Evolutionary conservation across 306 rosid genomes (phyloP).

Genomic region (Cicer judaicum): DNA sequence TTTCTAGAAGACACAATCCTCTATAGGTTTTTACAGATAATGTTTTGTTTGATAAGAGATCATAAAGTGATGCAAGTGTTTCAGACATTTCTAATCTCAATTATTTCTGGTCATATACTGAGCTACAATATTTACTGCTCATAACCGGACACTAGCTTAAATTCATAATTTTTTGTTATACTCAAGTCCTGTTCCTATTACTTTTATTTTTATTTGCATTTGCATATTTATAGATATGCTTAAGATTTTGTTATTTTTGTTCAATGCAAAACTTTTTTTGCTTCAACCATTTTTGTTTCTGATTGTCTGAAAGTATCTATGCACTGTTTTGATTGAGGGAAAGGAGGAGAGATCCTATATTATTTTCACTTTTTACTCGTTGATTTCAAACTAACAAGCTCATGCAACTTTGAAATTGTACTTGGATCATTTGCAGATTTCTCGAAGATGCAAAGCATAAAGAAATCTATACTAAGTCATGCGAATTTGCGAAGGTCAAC

Average conservation of each 20-base stretch:
- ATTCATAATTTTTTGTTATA: background rate
- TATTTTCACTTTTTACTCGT: constrained; percentile 11
- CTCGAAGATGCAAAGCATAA: constrained; percentile 66
- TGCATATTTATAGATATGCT: constrained; percentile 12
- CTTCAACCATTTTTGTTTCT: constrained; percentile 12
- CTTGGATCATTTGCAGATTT: constrained; percentile 36
- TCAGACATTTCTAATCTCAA: constrained; percentile 18
- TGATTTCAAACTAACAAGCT: background rate
- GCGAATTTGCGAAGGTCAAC: constrained; percentile 54
- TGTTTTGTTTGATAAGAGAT: constrained; percentile 27
- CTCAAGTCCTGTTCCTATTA: background rate
- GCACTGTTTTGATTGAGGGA: constrained; percentile 33
- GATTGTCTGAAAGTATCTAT: background rate
- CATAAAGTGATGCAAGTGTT: constrained; percentile 12
- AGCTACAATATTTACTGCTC: constrained; percentile 20
- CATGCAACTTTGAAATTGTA: background rate
- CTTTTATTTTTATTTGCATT: background rate
- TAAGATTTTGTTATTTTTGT: background rate
- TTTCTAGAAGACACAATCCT: constrained; percentile 20
- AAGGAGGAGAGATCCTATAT: background rate
- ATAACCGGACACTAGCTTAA: constrained; percentile 26
- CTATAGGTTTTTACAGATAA: constrained; percentile 7
- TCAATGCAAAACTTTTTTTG: background rate
- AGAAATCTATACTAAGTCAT: constrained; percentile 61
- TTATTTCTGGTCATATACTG: background rate